Evolutionary conservation across 1,139 yeast genomes (phyloP), one percentile per base, ranked within the genome.

Genomic region (Candida gigantensis): DNA sequence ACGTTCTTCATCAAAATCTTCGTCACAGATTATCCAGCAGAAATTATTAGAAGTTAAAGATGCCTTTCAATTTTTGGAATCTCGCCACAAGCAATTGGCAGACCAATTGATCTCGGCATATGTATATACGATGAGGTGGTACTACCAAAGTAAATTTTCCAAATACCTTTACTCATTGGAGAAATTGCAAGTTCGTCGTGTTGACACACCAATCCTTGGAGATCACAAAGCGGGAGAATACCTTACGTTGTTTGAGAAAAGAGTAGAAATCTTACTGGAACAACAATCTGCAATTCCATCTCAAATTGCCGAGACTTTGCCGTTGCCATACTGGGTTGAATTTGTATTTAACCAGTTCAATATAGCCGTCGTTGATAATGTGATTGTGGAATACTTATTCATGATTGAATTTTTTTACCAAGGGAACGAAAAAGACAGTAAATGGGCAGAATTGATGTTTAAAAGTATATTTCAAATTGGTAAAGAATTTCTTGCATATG

Each of bases 81-180:
- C 59, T 3, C 77, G 78, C 35, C 78, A 85, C 42, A 70, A 74
- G 4, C 72, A 79, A n/a, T 62, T 92, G 37, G 90, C 95, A 0
- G 55, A 65, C n/a, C 95, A 88, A 49, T 69, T 92, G 30, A 74
- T 80, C 42, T 74, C 77, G 49, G 97, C 97, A 0, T 92, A 92
- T 55, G 65, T 82, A 9, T 82, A 79, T 52, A 90, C 97, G 2
- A 89, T 90, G 88, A 72, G 77, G 51, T 92, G 98, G 98, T 92
- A 92, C 62, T 92, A 92, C 56, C 72, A 74, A 41, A 74, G 84
- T 37, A 77, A 85, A 47, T 90, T 92, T 55, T 81, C 84, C 16
- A 80, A 92, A 48, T 92, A 90, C 58, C 64, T 84, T 35, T 77
- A 84, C 47, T 82, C 95, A 1, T 63, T 92, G 40, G 86, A 87